Base-by-base conservation (phyloP, 208 protist genomes). In the Herpetomonas samuelpessoai region DNA sequence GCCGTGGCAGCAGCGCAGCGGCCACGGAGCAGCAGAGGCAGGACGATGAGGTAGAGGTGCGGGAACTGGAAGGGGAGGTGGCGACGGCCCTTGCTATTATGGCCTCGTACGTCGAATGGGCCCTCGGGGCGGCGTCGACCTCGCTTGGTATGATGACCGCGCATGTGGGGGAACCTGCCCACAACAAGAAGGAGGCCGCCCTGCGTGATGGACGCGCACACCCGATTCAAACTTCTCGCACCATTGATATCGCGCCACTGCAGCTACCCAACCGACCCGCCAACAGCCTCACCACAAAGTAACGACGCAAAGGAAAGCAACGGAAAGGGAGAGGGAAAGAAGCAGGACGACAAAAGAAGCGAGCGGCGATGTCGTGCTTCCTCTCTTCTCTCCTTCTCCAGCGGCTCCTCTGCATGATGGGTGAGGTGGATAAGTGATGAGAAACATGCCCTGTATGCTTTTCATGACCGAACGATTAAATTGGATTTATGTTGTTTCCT, bases 181-280 rank as follows among this genome's bases (percentile, higher is more conserved):
- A 58, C 6, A 48, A 73, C 28, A 78, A 55, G 25, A 95, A 95
- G 71, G 88, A 95, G 76, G 85, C 83, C 2, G 70, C 65, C 10
- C 61, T 95, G 24, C 75, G 73, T 4, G 74, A 86, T 50, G 83
- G 85, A 28, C 55, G 54, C 22, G 70, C 85, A 1, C 84, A 90
- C 48, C 68, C 70, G 9, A 92, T 95, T 28, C 31, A 57, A 18
- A 87, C 81, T 0, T 83, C 80, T 22, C 75, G 83, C 12, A 64
- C 71, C 41, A 76, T 91, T 45, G 76, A 95, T 21, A 95, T 95
- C 48, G 73, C 65, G 31, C 67, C 72, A 0, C 39, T 93, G 35
- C 30, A 50, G 3, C 65, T 84, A 58, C 58, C 59, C 2, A 74
- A 69, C 47, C 28, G 53, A 21, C 41, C 58, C 1, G 41, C 62